Base-by-base conservation (phyloP, 2,329 filamentous ascomycete species). In the Ophiostoma australiae region DNA sequence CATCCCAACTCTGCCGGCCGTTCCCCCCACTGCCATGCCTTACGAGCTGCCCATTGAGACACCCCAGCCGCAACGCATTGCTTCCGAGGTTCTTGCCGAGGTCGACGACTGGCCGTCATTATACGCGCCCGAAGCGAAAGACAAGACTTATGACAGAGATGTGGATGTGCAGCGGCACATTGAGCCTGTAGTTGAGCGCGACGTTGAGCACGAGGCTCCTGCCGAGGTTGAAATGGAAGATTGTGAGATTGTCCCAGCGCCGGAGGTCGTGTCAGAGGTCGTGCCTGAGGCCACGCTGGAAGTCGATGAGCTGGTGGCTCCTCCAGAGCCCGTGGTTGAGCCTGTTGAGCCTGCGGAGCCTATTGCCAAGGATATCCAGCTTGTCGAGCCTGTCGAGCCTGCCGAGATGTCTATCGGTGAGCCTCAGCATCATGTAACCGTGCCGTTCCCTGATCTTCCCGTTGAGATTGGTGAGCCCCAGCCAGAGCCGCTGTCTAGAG, bases 371-470 rank as follows among this genome's bases (percentile, higher is more conserved):
- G 7, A 23, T 41, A 15, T 23, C 15, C 17, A 39, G 15, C 15
- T 15, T 65, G 33, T 37, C 6, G 15, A 65, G 31, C 31, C 31
- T 17, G 33, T n/a, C 63, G 61, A 65, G 33, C 2, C 31, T 65
- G 31, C 7, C 20, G 61, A 37, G 61, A 7, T 15, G 20, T 6
- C 31, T 11, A 33, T n/a, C 31, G 20, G n/a, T 31, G 63, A 39
- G 33, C 7, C 63, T 11, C 33, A 65, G 58, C 31, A 17, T 35
- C 33, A 39, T 7, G 8, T 6, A n/a, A 20, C 20, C n/a, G 61
- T 41, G 33, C 63, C 63, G 4, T 66, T 66, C 63, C 63, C 63
- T 13, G 63, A 66, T 6, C 63, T 66, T 35, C 63, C 63, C 35
- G 35, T 10, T 35, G 58, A 63, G 58, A 8, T 4, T 20, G 48